Percentiles rank a stretch among this genome's conserved stretches.
Evolutionary conservation across 2,329 filamentous ascomycete species (phyloP).

Genomic region (Blastomyces gilchristii): DNA sequence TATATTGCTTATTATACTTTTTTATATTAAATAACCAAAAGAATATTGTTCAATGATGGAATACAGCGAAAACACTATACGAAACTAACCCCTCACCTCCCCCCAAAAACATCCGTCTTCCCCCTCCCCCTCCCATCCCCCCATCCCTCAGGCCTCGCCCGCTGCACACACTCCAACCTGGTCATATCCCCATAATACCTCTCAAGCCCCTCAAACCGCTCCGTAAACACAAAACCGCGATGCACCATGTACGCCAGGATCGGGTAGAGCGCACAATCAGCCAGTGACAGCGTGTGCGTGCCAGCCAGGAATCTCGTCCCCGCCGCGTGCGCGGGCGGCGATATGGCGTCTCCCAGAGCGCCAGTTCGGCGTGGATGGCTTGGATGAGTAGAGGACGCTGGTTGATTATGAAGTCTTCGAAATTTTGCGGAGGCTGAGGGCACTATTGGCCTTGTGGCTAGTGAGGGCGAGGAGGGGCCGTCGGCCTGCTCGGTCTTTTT

Average conservation of each 20-base stretch:
- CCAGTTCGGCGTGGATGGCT: background rate
- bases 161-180: background rate
- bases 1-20: too few species aligned
- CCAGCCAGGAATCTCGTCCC: constrained; percentile 1
- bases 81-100: background rate
- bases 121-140: background rate
- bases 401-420: background rate
- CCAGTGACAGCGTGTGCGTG: constrained; percentile 1
- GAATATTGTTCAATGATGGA: too few species aligned
- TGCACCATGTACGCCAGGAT: constrained; percentile 7
- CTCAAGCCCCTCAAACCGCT: background rate
- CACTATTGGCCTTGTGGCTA: background rate
- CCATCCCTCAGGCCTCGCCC: constrained; percentile 6
- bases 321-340: background rate
- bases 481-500: background rate
- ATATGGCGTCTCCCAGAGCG: constrained; percentile 2
- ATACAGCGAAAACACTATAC: too few species aligned
- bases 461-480: too few species aligned
- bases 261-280: constrained; percentile 7
- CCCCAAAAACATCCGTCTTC: constrained; percentile 4
- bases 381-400: background rate
- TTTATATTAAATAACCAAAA: too few species aligned
- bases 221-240: constrained; percentile 5
- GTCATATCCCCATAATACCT: background rate
- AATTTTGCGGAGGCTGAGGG: background rate